These are phyloP conservation scores for Alopecurus myosuroides DNA, from an alignment of 176 grass and related monocot species.

Conservation along the genomic window DNA sequence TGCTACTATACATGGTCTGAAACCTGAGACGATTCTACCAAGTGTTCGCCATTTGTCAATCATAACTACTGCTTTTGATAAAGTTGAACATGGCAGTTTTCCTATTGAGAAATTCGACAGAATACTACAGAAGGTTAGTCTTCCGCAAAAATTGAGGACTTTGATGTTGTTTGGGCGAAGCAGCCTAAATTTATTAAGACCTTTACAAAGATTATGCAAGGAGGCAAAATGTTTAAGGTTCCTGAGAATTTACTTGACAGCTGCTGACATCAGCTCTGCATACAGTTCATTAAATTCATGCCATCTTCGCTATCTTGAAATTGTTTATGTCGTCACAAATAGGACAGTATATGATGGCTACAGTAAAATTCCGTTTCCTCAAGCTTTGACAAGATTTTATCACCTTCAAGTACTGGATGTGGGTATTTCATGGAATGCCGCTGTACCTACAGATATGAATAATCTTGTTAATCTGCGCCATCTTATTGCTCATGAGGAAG, in stretches of 20 bases:
- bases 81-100: background rate
- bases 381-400: background rate
- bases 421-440: background rate
- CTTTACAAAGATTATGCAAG: background rate
- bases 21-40: background rate
- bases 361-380: background rate
- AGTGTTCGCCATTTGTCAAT: conserved; percentile 24
- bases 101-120: background rate
- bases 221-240: background rate
- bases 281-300: background rate
- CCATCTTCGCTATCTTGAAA: conserved; percentile 31
- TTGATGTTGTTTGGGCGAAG: conserved; percentile 18
- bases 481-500: conserved; percentile 24
- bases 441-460: background rate
- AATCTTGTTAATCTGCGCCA: conserved; percentile 42
- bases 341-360: no score
- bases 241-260: background rate
- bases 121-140: background rate
- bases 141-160: conserved; percentile 16
- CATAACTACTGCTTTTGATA: background rate
- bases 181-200: background rate
- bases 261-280: background rate
- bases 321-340: background rate
- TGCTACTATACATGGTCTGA: background rate
- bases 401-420: conserved; percentile 40